phyloP scores from a whole-genome alignment of 495 filamentous ascomycete genomes.

The Peziza echinospora region DNA sequence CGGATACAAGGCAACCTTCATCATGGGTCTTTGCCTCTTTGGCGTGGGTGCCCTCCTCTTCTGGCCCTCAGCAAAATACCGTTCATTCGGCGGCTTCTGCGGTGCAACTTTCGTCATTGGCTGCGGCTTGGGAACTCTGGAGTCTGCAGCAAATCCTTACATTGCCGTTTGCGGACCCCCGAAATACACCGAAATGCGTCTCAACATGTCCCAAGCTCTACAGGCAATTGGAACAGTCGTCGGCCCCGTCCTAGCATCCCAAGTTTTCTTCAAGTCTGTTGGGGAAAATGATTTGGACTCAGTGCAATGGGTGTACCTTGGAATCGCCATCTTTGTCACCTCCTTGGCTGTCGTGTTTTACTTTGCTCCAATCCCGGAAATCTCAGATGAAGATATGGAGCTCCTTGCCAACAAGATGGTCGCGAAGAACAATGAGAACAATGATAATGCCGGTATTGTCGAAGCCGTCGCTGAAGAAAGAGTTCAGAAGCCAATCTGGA shows the following conservation, averaged over 20 bases:
- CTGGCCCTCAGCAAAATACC: slow-evolving; percentile 32
- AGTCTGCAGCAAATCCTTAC: slow-evolving; percentile 38
- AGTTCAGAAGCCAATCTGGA: slow-evolving; percentile 32
- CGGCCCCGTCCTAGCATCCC: slow-evolving; percentile 43
- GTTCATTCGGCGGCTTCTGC: slow-evolving; percentile 38
- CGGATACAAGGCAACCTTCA: slow-evolving; percentile 33
- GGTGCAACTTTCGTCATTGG: slow-evolving; percentile 39
- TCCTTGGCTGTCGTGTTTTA: slow-evolving; percentile 42
- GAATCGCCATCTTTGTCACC: slow-evolving; percentile 47
- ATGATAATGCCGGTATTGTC: background rate
- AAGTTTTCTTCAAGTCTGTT: slow-evolving; percentile 42
- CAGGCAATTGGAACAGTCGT: slow-evolving; percentile 44
- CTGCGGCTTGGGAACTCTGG: slow-evolving; percentile 30
- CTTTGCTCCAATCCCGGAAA: slow-evolving; percentile 42
- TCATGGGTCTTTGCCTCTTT: slow-evolving; percentile 30
- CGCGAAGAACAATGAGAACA: background rate
- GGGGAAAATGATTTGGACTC: slow-evolving; percentile 29
- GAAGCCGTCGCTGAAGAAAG: slow-evolving; percentile 13
- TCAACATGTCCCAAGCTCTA: slow-evolving; percentile 45
- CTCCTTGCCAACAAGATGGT: slow-evolving; percentile 26
- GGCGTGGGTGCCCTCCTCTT: slow-evolving; percentile 33
- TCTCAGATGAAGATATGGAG: slow-evolving; percentile 55
- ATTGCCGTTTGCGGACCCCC: slow-evolving; percentile 42
- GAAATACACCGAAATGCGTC: slow-evolving; percentile 43
- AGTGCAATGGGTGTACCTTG: slow-evolving; percentile 59